Evolutionary conservation across 495 filamentous ascomycete genomes (phyloP), one percentile per base, ranked within the genome.

Genomic region (Penicillium riverlandense): DNA sequence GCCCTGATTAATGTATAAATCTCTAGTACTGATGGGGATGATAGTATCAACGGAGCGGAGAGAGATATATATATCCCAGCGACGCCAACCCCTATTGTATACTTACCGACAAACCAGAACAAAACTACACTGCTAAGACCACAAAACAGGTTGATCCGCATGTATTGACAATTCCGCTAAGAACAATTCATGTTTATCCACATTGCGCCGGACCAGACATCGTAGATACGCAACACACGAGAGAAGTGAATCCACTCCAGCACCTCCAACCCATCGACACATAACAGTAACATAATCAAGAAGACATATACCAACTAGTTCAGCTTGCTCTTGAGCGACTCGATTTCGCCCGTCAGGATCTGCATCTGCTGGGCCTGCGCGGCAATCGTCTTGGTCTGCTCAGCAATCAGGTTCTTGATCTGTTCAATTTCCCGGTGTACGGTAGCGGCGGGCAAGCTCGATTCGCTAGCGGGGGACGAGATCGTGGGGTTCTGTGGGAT

Each of bases 371-470:
- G 55, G 6, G 67, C 65, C 53, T 74, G 70, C 7, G 57, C 39
- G 11, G 69, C 66, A 37, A 74, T 71, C 2, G 61, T 64, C 57
- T 65, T 70, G 34, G 67, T 71, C 47, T 72, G 70, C 41, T 67
- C 62, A 1, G 68, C 61, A 32, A 74, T 65, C 44, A 74, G 46
- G 15, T 62, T 55, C 40, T 71, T 74, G 44, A 74, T 68, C 33
- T 62, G 61, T n/a, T 63, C 59, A 32, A 74, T 70, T 30, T 74
- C 68, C 34, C 59, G 58, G 27, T 61, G 50, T 14, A 71, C 55
- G 12, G 58, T 44, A 36, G 32, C 52, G 29, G 53, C 38, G 7
- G 57, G 45, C 11, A 53, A 32, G 40, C 35, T 41, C 11, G 52
- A 31, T n/a, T 49, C 60, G 54, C 39, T 49, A 5, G 45, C 38